Evolutionary conservation across 1,139 yeast species (phyloP), one percentile per base, ranked within the genome.

Genomic region (Debaryomyces udenii): DNA sequence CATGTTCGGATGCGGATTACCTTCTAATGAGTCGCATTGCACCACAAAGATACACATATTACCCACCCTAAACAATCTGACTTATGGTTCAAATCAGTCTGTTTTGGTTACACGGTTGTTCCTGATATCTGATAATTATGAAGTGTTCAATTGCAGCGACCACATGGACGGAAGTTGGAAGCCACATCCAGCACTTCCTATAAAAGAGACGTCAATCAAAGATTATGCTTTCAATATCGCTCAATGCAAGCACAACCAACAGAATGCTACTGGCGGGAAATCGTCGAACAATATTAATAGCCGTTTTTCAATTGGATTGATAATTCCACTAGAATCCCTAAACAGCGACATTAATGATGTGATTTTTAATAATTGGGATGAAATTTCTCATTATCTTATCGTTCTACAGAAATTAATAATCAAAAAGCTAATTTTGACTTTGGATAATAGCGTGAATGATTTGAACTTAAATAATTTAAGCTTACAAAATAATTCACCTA

Each of bases 1-100:
- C 49, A 75, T 78, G 77, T 79, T 78, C 56, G 84, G 84, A 4
- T 74, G 78, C 44, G 83, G 83, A 0, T 56, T 78, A 27, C 80
- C 81, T 10, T 61, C 76, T 4, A 75, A 67, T 46, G 82, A 78
- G 45, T 57, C 65, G n/a, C 65, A 64, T 27, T 55, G 68, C 18
- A 57, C 70, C 13, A 74, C 79, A 2, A 79, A 78, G 46, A 52
- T 78, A 6, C 83, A 78, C 53, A 52, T 65, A 23, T 55, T 79
- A 14, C 81, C 81, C 0, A 57, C 69, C 2, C 51, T 76, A 14
- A 62, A 70, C 37, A 59, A 55, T 38, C 57, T 55, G 47, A 48
- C 59, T 3, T 56, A 53, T 38, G 69, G 65, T 3, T 43, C 63
- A 4, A 57, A 59, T 33, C 56, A 58, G 18, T 66, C 78, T 5